phyloP scores from a whole-genome alignment of 2,329 filamentous ascomycete species.

The Ophidiomyces ophidiicola region DNA sequence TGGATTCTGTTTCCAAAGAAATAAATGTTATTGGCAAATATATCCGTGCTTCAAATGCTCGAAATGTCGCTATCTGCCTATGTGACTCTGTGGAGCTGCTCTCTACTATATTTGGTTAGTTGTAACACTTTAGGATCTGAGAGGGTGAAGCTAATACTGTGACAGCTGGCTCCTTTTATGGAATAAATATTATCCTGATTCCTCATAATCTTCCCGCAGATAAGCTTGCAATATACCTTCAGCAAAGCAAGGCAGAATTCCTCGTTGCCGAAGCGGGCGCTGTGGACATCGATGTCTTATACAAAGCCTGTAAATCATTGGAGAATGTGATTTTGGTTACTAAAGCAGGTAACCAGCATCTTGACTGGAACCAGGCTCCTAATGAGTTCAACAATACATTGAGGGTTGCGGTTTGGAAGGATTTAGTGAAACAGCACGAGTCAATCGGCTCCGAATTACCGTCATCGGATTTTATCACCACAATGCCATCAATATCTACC shows the following conservation, averaged over 20 bases:
- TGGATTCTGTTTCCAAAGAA: constrained; percentile 64
- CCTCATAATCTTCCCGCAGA: constrained; percentile 67
- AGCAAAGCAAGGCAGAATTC: constrained; percentile 61
- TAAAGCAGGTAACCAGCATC: constrained; percentile 75
- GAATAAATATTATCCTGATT: constrained; percentile 69
- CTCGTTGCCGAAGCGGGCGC: constrained; percentile 75
- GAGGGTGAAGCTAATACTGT: constrained; percentile 2
- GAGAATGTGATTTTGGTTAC: constrained; percentile 83
- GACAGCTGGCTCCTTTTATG: constrained; percentile 74
- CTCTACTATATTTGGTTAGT: constrained; percentile 57
- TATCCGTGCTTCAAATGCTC: constrained; percentile 53
- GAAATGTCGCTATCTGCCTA: constrained; percentile 75
- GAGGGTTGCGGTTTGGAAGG: constrained; percentile 84
- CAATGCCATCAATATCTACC: constrained; percentile 35
- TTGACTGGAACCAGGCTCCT: constrained; percentile 90
- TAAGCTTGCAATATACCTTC: constrained; percentile 58
- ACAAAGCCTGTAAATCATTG: constrained; percentile 56
- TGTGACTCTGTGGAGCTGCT: constrained; percentile 89
- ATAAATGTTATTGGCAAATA: constrained; percentile 80
- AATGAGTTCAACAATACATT: constrained; percentile 61
- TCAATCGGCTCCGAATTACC: constrained; percentile 53
- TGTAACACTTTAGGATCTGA: neutral
- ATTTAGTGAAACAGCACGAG: constrained; percentile 57
- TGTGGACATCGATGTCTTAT: constrained; percentile 65
- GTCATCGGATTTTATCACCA: constrained; percentile 42